These are phyloP conservation scores for Phytopythium chamaehyphon DNA, from an alignment of 352 stramenopile genomes.

Conservation along the genomic window DNA sequence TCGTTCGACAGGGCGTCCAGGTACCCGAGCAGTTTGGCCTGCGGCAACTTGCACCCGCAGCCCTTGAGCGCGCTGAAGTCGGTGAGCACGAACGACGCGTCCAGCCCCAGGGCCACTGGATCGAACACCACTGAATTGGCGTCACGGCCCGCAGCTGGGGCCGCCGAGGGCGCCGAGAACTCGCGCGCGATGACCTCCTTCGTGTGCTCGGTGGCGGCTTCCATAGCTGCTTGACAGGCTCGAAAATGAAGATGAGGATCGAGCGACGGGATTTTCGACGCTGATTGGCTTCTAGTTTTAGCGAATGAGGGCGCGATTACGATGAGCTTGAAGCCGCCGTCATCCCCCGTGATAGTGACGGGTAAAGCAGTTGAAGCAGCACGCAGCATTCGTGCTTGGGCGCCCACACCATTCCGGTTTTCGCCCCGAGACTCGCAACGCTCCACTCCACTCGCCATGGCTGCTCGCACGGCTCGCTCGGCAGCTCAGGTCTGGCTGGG, in stretches of 20 bases:
- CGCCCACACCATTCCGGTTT: too few species aligned
- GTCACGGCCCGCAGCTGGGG: neutral
- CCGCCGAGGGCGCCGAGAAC: slow-evolving; percentile 18
- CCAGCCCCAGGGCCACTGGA: slow-evolving; percentile 54
- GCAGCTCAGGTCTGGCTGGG: slow-evolving; percentile 66
- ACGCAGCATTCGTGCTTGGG: too few species aligned
- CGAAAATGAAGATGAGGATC: too few species aligned
- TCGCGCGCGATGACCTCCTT: slow-evolving; percentile 63
- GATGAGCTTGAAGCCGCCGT: too few species aligned
- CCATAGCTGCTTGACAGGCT: slow-evolving; percentile 25
- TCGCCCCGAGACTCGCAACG: too few species aligned
- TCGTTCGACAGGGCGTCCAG: slow-evolving; percentile 86
- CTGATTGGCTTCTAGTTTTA: too few species aligned
- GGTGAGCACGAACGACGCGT: slow-evolving; percentile 75
- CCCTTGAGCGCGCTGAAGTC: slow-evolving; percentile 91
- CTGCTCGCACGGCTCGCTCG: slow-evolving; percentile 45
- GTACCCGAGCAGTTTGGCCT: slow-evolving; percentile 92
- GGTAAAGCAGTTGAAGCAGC: too few species aligned
- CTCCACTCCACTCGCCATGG: slow-evolving; percentile 17
- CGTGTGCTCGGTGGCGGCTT: slow-evolving; percentile 42
- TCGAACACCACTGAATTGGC: slow-evolving; percentile 31
- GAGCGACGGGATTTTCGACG: too few species aligned
- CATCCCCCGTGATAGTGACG: too few species aligned
- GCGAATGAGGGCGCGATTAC: too few species aligned
- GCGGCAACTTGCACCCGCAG: slow-evolving; percentile 95